Base-by-base conservation (phyloP, 2,329 filamentous ascomycete species). In the Colletotrichum sp. region DNA sequence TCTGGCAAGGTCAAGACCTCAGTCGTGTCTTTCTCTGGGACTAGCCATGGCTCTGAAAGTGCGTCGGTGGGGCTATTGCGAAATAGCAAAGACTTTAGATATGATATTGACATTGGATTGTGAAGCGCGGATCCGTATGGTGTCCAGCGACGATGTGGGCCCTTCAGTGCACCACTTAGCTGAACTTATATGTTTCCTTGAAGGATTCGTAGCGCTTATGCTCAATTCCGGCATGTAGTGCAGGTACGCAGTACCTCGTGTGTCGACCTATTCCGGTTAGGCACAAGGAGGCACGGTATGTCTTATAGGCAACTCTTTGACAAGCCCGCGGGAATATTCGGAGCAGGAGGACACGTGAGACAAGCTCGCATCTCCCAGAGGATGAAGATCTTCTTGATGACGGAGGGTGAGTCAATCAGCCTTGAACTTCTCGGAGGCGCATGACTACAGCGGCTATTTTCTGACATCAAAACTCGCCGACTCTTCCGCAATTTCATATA, bases 1-100 rank as follows among this genome's bases (percentile, higher is more conserved):
- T 86, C 85, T 1, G 85, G 82, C 7, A 88, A 82, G 4, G 68
- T 81, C 70, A 86, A 79, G 13, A 77, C 81, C 68, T 84, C 63
- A 13, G 75, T 76, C 1, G 66, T 70, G 28, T 76, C 76, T 6
- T 32, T n/a, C 11, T 77, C 68, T 2, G 72, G 72, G n/a, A 72
- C 75, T 27, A 72, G 28, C 25, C 48, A 30, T 9, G 25, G 28
- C 76, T 77, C 68, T 15, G 63, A 8, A 70, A 55, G 11, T 2
- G 22, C 19, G 8, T 36, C 28, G 27, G 11, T 34, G 27, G 15
- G 39, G 19, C 7, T 74, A 30, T 15, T 27, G 25, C 55, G n/a
- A 12, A 67, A 72, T 15, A 75, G 15, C 9, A 75, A n/a, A 12
- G 72, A 72, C 3, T 28, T 64, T 6, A 75, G 32, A 16, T 75